Conservation (phyloP, 2,329 filamentous ascomycete species). For the Calonectria pteridis region DNA sequence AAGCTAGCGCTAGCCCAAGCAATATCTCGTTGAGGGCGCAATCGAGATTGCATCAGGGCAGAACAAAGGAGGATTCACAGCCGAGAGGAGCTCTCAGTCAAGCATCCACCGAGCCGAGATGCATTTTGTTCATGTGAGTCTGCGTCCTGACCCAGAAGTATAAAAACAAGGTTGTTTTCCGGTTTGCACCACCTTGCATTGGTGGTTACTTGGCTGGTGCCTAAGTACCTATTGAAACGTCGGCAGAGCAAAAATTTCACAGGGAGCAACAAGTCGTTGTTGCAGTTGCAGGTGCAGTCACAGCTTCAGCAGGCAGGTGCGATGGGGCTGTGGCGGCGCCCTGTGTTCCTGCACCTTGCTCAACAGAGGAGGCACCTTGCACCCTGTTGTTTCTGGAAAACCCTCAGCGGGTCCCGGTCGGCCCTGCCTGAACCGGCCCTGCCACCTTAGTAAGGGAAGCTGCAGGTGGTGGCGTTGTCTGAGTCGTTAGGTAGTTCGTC, state of each 20-base stretch:
- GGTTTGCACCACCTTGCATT: not conserved
- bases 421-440: not conserved
- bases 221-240: not conserved
- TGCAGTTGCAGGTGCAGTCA: not conserved
- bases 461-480: conserved; percentile 24
- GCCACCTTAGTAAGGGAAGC: not conserved
- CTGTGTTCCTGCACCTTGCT: conserved; percentile 30
- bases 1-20: conserved; percentile 7
- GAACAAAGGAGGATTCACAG: not conserved
- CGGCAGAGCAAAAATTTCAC: not conserved
- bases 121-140: not conserved
- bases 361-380: conserved; percentile 10
- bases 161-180: conserved; percentile 9
- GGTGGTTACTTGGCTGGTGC: not conserved
- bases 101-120: not conserved
- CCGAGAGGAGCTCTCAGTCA: not conserved
- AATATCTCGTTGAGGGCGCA: conserved; percentile 5
- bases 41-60: conserved; percentile 3
- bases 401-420: conserved; percentile 19
- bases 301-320: conserved; percentile 11
- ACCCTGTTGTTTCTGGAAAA: conserved; percentile 34
- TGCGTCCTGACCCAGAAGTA: not conserved
- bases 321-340: conserved; percentile 25
- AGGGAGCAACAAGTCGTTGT: not conserved
- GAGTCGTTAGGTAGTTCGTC: conserved; percentile 28